These are phyloP conservation scores for Rhizoctonia solani DNA, from an alignment of 1,284 basidiomycete species.

Conservation along the genomic window DNA sequence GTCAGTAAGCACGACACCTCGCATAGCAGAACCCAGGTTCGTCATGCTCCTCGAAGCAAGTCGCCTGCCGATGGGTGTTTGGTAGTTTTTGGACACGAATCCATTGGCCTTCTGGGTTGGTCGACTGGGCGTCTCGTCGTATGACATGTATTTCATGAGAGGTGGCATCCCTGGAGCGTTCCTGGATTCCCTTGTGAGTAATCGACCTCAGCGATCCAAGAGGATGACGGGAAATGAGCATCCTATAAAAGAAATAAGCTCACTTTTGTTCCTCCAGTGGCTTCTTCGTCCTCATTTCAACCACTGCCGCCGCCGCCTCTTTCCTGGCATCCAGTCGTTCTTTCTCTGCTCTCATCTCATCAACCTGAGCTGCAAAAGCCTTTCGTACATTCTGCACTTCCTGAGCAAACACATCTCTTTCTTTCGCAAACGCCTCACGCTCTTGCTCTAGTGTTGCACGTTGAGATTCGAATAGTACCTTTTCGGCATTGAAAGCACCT, in stretches of 20 bases:
- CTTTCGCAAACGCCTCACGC: slow-evolving; percentile 33
- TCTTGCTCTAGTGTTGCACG: slow-evolving; percentile 28
- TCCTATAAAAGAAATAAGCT: neutral
- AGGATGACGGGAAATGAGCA: neutral
- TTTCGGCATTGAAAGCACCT: slow-evolving; percentile 37
- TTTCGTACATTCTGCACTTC: slow-evolving; percentile 33
- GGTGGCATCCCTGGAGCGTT: slow-evolving; percentile 31
- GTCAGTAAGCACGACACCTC: slow-evolving; percentile 73
- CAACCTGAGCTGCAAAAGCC: slow-evolving; percentile 27
- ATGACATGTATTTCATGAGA: slow-evolving; percentile 31
- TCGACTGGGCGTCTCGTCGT: slow-evolving; percentile 39
- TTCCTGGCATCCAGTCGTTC: slow-evolving; percentile 25
- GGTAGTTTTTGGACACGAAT: slow-evolving; percentile 1
- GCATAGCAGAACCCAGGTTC: slow-evolving; percentile 70
- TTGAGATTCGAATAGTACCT: slow-evolving; percentile 38
- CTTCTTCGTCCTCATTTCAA: slow-evolving; percentile 32
- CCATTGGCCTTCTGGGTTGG: slow-evolving; percentile 37
- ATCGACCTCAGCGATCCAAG: neutral
- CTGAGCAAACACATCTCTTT: slow-evolving; percentile 37
- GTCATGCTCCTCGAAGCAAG: slow-evolving; percentile 45
- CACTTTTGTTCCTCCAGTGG: slow-evolving; percentile 38
- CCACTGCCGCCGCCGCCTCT: slow-evolving; percentile 22
- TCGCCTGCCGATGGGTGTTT: slow-evolving; percentile 29
- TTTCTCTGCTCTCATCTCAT: slow-evolving; percentile 27
- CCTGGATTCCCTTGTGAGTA: slow-evolving; percentile 33